These are phyloP conservation scores for Fusarium foetens DNA, from an alignment of 2,329 filamentous ascomycete genomes.

Conservation along the genomic window DNA sequence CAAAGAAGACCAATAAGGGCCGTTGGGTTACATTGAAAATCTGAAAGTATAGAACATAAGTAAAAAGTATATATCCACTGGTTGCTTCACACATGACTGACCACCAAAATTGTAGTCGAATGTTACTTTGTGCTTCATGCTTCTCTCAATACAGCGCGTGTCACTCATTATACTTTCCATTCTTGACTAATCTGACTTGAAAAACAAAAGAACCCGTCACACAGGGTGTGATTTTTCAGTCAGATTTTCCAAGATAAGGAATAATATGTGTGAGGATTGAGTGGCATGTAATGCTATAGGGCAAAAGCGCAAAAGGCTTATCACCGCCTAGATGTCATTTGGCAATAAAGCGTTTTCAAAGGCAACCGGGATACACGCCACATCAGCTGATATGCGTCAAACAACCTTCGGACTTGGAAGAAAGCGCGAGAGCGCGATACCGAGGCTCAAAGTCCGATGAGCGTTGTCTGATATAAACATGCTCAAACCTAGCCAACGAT, in stretches of 20 bases:
- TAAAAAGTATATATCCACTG: not conserved
- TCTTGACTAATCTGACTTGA: not conserved
- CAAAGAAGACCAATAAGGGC: not conserved
- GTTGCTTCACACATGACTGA: not conserved
- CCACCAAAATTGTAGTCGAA: not conserved
- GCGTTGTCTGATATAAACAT: not conserved
- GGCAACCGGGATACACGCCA: not conserved
- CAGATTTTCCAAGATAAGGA: not conserved
- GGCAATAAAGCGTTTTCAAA: not conserved
- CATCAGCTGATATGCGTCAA: slow-evolving; percentile 20
- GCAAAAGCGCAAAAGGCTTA: not conserved
- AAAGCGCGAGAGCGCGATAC: slow-evolving; percentile 21
- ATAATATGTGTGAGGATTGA: not conserved
- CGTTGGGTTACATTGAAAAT: not conserved
- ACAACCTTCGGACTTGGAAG: slow-evolving; percentile 8
- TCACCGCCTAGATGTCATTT: not conserved
- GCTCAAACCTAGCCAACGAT: not conserved
- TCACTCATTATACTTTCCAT: not conserved
- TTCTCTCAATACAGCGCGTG: not conserved
- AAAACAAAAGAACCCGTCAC: not conserved
- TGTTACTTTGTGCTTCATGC: not conserved
- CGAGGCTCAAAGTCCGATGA: not conserved
- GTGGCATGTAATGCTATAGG: not conserved
- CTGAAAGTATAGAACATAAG: not conserved
- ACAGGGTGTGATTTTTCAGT: not conserved